Evolutionary conservation across 169 alveolate species (phyloP), one percentile per base, ranked within the genome.

Genomic region (Eimeria tenella): DNA sequence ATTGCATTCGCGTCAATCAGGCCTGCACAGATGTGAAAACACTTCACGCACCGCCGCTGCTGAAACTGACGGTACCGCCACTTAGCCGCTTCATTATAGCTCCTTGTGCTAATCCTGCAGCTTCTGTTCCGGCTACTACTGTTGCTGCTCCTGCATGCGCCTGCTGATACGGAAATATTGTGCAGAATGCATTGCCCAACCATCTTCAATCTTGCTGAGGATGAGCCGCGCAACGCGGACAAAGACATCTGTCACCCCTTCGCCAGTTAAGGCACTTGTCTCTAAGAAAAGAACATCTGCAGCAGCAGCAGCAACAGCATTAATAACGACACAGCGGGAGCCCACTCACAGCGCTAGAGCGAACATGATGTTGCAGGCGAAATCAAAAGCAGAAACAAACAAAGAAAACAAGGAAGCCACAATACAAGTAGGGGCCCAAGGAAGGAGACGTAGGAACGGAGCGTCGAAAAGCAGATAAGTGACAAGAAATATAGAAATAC

Each of bases 191-290:
- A 25, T 1, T 52, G 63, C 17, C 23, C 23, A 8, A 74, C 98
- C 99, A 56, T 96, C 97, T 71, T 98, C 98, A 17, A 98, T 96
- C 95, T 96, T 97, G 87, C 96, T 96, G 68, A 97, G 91, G 65
- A 98, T 97, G 49, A 96, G 94, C n/a, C 97, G 95, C 6, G 98
- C 96, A 10, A 97, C 94, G 90, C 96, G 96, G 42, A 90, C 88
- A 86, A 97, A 98, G 17, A 96, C 97, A 15, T 97, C 97, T 58
- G 98, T 98, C 8, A 98, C 97, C 58, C 98, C 98, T 58, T 98
- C 98, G 11, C 99, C 99, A n/a, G 98, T 96, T 52, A 96, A 79
- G 7, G 99, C 99, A 90, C 98, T 96, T 19, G 98, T 97, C 96
- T 98, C 99, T 53, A 97, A 93, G 77, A 97, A 97, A 63, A 95